Base-by-base conservation (phyloP, 345 rosid species). In the Sonneratia alba region DNA sequence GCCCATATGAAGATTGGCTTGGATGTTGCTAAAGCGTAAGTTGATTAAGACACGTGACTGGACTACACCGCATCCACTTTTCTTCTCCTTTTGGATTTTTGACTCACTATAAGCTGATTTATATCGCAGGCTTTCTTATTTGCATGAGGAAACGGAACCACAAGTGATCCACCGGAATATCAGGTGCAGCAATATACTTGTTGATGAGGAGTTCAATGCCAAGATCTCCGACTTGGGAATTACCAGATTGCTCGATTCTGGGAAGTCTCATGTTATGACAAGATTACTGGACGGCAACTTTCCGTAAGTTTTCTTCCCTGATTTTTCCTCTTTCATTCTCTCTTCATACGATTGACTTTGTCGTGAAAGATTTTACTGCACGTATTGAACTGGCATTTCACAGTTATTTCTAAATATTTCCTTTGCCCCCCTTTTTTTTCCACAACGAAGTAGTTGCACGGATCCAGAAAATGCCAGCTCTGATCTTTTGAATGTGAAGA, bases 71-170 rank as follows among this genome's bases (percentile, higher is more conserved):
- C 66, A 57, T 45, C 45, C 34, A 53, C 18, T 34, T 59, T 71
- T 75, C 66, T 19, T 22, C 62, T 70, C 21, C 63, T 59, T 40
- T 22, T 16, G n/a, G 19, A 63, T 73, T 69, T 69, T 19, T 49
- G 67, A 76, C 67, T 68, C 59, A 27, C 32, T 27, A 70, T 64
- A 62, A 67, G 32, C 8, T 34, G 69, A 45, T 56, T 68, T 75
- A 34, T 74, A 43, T 70, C 57, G 70, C 86, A 94, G 98, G 71
- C 77, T 91, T 76, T 87, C 97, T 69, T 94, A 91, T 76, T 81
- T 94, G 79, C 98, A 94, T 21, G 97, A 94, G 80, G 98, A 97
- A 77, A 94, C 91, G 70, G 98, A 94, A 77, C 98, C 98, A 11
- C 91, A 89, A 84, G 98, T 94, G 75, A 93, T 91, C 77, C 98